Evolutionary conservation across 169 alveolate species (phyloP).

Genomic region (Plasmodium chabaudi): DNA sequence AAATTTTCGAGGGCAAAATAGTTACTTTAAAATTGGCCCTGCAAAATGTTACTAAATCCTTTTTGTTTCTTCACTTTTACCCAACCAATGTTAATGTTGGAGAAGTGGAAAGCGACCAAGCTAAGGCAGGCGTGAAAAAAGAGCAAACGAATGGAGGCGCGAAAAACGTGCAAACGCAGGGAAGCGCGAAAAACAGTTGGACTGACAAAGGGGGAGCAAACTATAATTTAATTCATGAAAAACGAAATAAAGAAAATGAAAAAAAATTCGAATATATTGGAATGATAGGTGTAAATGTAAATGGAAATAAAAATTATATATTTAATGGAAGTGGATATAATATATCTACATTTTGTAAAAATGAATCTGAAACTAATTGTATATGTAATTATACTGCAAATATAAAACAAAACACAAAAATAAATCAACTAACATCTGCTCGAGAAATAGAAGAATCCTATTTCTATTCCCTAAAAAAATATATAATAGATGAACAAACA

Average conservation of each 20-base stretch:
- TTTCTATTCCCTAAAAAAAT: slow-evolving; percentile 24
- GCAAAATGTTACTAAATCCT: slow-evolving; percentile 29
- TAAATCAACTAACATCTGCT: slow-evolving; percentile 21
- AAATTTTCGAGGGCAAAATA: slow-evolving; percentile 44
- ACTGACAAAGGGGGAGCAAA: background rate
- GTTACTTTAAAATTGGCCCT: slow-evolving; percentile 56
- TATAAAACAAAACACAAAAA: slow-evolving; percentile 24
- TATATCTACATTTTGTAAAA: slow-evolving; percentile 32
- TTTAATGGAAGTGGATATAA: slow-evolving; percentile 59
- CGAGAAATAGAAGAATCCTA: slow-evolving; percentile 70
- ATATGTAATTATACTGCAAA: slow-evolving; percentile 29
- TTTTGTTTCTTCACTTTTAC: slow-evolving; percentile 39
- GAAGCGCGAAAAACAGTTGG: too few relatives aligned
- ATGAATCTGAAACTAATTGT: slow-evolving; percentile 7
- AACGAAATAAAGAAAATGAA: background rate
- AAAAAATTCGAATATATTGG: slow-evolving; percentile 42
- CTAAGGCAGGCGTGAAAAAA: background rate
- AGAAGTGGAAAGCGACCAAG: background rate
- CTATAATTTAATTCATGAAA: too few relatives aligned
- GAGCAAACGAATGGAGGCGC: too few relatives aligned
- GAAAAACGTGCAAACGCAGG: too few relatives aligned
- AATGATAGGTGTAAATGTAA: slow-evolving; percentile 28
- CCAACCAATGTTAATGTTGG: slow-evolving; percentile 4
- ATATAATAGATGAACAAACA: slow-evolving; percentile 21
- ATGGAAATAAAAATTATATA: background rate